Percentiles rank a stretch among this genome's conserved stretches.
Evolutionary conservation across 2,329 filamentous ascomycete genomes (phyloP).

Genomic region (Fusarium ramigenum): DNA sequence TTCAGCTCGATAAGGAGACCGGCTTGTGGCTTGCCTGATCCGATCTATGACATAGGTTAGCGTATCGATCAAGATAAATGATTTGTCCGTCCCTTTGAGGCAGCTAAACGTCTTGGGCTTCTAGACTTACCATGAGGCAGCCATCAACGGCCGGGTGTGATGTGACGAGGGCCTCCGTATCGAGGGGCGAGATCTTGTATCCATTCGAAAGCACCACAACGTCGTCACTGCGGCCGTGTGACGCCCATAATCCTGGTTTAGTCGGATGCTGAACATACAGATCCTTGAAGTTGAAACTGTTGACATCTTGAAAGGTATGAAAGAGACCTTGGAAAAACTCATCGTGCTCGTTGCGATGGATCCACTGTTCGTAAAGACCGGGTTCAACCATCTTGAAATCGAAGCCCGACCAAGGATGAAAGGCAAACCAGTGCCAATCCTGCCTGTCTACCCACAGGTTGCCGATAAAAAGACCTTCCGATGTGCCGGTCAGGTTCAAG

Average conservation of each 20-base stretch:
- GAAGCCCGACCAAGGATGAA: conserved; percentile 48
- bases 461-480: conserved; percentile 48
- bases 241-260: conserved; percentile 44
- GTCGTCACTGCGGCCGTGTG: conserved; percentile 45
- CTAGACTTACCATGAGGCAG: conserved; percentile 30
- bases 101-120: too few species aligned
- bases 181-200: conserved; percentile 45
- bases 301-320: conserved; percentile 44
- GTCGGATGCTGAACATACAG: conserved; percentile 42
- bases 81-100: too few species aligned
- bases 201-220: conserved; percentile 46
- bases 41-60: background rate
- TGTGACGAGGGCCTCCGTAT: conserved; percentile 41
- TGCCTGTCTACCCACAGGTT: conserved; percentile 41
- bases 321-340: conserved; percentile 38
- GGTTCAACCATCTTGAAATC: conserved; percentile 47
- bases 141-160: conserved; percentile 41
- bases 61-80: too few species aligned
- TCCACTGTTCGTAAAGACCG: conserved; percentile 46
- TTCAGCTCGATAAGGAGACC: conserved; percentile 44
- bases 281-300: conserved; percentile 46
- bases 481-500: conserved; percentile 47
- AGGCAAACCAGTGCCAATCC: conserved; percentile 48
- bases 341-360: conserved; percentile 43
- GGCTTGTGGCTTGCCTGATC: conserved; percentile 40